Evolutionary conservation across 2,329 filamentous ascomycete species (phyloP).

Genomic region (Paradendryphiella salina): DNA sequence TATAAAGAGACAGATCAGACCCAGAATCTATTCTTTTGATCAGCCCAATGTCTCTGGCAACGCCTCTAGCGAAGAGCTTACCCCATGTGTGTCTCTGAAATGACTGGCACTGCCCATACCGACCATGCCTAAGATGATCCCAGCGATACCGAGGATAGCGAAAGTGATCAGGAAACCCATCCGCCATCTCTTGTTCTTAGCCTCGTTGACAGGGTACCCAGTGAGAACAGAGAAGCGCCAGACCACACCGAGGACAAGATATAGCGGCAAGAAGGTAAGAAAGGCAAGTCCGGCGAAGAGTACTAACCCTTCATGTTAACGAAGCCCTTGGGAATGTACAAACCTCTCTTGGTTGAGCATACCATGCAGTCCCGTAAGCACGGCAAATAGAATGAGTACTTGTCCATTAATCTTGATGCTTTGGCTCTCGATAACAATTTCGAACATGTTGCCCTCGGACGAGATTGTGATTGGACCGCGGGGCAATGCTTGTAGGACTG

Average conservation of each 20-base stretch:
- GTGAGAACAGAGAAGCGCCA: conserved; percentile 32
- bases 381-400: conserved; percentile 19
- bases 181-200: conserved; percentile 34
- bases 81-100: conserved; percentile 31
- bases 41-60: neutral
- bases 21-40: conserved; percentile 24
- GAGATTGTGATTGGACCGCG: conserved; percentile 29
- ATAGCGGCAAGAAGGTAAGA: conserved; percentile 32
- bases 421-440: conserved; percentile 23
- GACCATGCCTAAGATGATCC: conserved; percentile 30
- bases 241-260: conserved; percentile 31
- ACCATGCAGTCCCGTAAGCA: conserved; percentile 32
- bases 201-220: conserved; percentile 29
- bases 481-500: conserved; percentile 22
- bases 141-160: conserved; percentile 18
- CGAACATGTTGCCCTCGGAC: conserved; percentile 32
- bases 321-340: neutral
- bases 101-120: conserved; percentile 33
- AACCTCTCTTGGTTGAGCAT: neutral
- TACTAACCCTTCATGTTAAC: conserved; percentile 14
- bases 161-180: conserved; percentile 27
- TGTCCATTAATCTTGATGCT: conserved; percentile 31
- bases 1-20: conserved; percentile 28
- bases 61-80: conserved; percentile 9
- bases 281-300: conserved; percentile 29